phyloP scores from a whole-genome alignment of 2,329 filamentous ascomycete species.

The Xylariaceae sp. region DNA sequence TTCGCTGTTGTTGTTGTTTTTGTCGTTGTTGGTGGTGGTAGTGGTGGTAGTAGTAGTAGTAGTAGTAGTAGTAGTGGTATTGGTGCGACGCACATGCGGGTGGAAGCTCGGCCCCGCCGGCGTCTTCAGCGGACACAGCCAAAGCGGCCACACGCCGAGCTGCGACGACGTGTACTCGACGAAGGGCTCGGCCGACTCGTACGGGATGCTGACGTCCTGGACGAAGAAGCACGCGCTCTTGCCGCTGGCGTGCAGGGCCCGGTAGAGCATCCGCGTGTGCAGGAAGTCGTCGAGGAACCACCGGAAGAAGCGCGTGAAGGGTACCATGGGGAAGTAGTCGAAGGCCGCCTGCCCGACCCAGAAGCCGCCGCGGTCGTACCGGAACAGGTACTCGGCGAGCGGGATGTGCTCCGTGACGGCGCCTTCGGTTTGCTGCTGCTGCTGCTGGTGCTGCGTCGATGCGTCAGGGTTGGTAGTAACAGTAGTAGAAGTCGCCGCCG shows the following conservation, averaged over 20 bases:
- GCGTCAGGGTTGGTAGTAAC: no score
- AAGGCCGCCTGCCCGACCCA: slow-evolving; percentile 71
- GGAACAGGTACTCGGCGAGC: slow-evolving; percentile 73
- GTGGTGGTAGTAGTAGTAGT: neutral
- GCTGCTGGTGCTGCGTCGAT: no score
- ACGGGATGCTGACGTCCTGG: slow-evolving; percentile 66
- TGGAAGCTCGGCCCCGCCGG: slow-evolving; percentile 57
- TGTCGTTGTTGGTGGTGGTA: neutral
- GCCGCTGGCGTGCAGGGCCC: slow-evolving; percentile 68
- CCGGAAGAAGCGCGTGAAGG: slow-evolving; percentile 67
- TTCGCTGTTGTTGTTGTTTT: no score
- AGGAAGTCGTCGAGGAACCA: slow-evolving; percentile 73
- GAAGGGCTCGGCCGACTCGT: slow-evolving; percentile 54
- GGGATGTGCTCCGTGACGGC: slow-evolving; percentile 61
- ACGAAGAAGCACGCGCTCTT: slow-evolving; percentile 67
- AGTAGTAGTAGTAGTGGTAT: neutral
- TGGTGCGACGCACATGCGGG: slow-evolving; percentile 47
- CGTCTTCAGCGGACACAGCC: slow-evolving; percentile 59
- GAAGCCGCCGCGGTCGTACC: slow-evolving; percentile 75
- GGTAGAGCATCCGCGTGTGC: slow-evolving; percentile 75
- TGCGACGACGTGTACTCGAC: slow-evolving; percentile 56
- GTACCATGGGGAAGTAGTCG: slow-evolving; percentile 65
- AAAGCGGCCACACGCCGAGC: slow-evolving; percentile 62
- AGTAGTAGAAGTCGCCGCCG: slow-evolving; percentile 24
- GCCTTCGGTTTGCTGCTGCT: slow-evolving; percentile 1